Base-by-base conservation (phyloP, 2,329 filamentous ascomycete genomes). In the Neofusicoccum cordaticola region DNA sequence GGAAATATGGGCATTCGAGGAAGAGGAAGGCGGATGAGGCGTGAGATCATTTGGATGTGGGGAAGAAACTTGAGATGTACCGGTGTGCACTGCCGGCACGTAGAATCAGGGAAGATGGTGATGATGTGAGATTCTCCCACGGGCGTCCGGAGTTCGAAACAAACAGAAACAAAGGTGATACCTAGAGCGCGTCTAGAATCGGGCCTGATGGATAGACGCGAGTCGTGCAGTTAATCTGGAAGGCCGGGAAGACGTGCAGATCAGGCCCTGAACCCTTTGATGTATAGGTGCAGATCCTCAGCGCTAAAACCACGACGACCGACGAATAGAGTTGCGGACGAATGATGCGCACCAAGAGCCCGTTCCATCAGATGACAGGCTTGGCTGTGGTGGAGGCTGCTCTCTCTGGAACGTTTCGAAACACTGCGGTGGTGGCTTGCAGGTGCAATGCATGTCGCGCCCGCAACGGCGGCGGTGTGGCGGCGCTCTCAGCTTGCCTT, bases 151-250 rank as follows among this genome's bases (percentile, higher is more conserved):
- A 42, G 52, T 17, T 34, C 52, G 39, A 31, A 27, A 41, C 37
- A 9, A 41, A 15, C 6, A 39, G 53, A 31, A 42, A 58, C 41
- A 45, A 45, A 58, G 41, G 39, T 58, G 53, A 45, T 34, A 45
- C 41, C 5, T 35, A 13, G 53, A 15, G 12, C 34, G 53, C 39
- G 27, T 42, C 39, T 58, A 35, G 51, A 45, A 44, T 45, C 22
- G 39, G 53, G 41, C 15, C 53, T 17, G 39, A 17, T n/a, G 11
- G 22, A 15, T 45, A 17, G 56, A 22, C 27, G 42, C 41, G 42
- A 60, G 56, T 47, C 56, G 42, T 60, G 56, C n/a, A 31, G 31
- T 60, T 60, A 60, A 60, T 60, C 5, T 60, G 56, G 56, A 45
- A 60, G 31, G 42, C 42, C 56, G 56, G 56, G 41, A 47, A 31